Base-by-base conservation (phyloP, 495 filamentous ascomycete species). In the Eremomyces bilateralis region DNA sequence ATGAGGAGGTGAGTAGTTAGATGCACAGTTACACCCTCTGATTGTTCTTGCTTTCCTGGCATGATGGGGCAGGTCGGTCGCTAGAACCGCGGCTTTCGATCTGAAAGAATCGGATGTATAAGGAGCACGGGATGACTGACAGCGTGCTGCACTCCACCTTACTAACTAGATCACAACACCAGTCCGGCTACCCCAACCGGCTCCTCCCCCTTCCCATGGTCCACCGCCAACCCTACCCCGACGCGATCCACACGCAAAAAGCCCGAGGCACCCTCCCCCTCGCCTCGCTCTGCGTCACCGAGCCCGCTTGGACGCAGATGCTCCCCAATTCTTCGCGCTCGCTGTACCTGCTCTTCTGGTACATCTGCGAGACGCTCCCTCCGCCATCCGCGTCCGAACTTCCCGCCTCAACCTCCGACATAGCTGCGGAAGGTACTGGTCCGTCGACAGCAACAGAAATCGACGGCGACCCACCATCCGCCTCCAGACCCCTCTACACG, bases 281-380 rank as follows among this genome's bases (percentile, higher is more conserved):
- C 17, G 27, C 36, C 32, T 31, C 41, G 4, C 24, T 34, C 28
- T 53, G 53, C 22, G 53, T 45, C 11, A 54, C 45, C 1, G 60
- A 63, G 38, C 51, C 61, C 1, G 35, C 62, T 11, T 62, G 57
- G 57, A 56, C 45, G 19, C 54, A 63, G 35, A 18, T 63, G 18
- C 25, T 50, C 13, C 56, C 56, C 1, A 21, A 56, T 36, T 36
- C 27, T 0, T 27, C 31, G 0, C 41, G 37, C 4, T 32, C 20
- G 11, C 60, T 63, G 40, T 64, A 64, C 38, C 37, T 64, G 4
- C 47, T 62, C 2, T 62, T 54, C 37, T 64, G 61, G 61, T 63
- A 60, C 42, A 54, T 60, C 20, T 57, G 59, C 6, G 61, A 64
- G 37, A 64, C 61, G 1, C 42, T 64, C n/a, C 53, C 57, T n/a